These are phyloP conservation scores for Saprolegnia parasitica DNA, from an alignment of 352 stramenopile genomes.

Conservation along the genomic window DNA sequence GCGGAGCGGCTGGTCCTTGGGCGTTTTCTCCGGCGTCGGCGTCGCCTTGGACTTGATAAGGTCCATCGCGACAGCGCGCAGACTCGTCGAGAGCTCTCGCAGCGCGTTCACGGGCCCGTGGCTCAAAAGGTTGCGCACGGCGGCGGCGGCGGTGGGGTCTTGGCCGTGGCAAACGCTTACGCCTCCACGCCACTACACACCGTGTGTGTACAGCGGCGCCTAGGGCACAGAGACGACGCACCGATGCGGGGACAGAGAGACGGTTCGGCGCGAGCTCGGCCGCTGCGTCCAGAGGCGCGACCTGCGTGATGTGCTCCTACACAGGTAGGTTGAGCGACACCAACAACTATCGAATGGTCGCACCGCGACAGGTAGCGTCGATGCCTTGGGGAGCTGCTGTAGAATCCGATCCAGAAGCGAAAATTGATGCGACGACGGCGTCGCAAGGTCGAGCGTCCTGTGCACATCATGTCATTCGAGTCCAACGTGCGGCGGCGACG, in stretches of 20 bases:
- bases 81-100: conserved; percentile 58
- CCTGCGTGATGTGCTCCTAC: conserved; percentile 41
- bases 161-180: conserved; percentile 56
- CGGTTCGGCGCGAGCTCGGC: conserved; percentile 34
- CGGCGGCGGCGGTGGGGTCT: background rate
- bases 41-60: conserved; percentile 45
- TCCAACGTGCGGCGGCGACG: background rate
- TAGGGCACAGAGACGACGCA: no score
- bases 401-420: conserved; percentile 70
- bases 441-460: conserved; percentile 55
- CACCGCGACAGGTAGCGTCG: background rate
- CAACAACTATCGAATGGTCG: no score
- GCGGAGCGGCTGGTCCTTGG: conserved; percentile 41
- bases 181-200: conserved; percentile 60
- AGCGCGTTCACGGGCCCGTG: conserved; percentile 64
- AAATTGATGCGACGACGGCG: conserved; percentile 56
- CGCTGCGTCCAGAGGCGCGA: conserved; percentile 52
- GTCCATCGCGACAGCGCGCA: conserved; percentile 55
- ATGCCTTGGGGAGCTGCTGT: conserved; percentile 51
- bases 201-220: conserved; percentile 37
- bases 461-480: background rate
- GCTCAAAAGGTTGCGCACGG: conserved; percentile 39
- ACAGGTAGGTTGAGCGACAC: background rate
- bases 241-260: no score
- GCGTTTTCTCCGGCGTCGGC: conserved; percentile 34